phyloP scores from a whole-genome alignment of 352 stramenopile species.

The Aphanomyces invadans region DNA sequence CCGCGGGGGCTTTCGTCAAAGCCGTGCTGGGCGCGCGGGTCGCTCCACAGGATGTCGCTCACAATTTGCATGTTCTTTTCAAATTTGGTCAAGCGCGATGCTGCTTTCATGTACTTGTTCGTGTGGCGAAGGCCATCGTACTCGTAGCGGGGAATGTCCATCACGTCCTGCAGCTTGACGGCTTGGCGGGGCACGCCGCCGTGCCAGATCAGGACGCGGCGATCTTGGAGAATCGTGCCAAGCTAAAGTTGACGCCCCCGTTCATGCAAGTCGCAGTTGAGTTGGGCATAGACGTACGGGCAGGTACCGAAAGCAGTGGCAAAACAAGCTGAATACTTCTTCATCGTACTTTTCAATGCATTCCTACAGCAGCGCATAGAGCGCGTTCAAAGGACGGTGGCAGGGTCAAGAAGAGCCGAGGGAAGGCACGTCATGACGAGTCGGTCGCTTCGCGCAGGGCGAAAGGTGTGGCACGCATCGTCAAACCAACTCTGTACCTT shows the following conservation, averaged over 20 bases:
- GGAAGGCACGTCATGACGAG: no score
- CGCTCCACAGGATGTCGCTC: slow-evolving; percentile 75
- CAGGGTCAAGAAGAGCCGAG: no score
- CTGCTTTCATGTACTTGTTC: slow-evolving; percentile 31
- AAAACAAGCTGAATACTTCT: slow-evolving; percentile 72
- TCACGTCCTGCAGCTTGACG: slow-evolving; percentile 50
- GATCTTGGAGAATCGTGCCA: slow-evolving; percentile 61
- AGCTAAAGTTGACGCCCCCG: slow-evolving; percentile 26
- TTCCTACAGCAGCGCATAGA: slow-evolving; percentile 28
- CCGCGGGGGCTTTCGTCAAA: slow-evolving; percentile 77
- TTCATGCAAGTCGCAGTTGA: no score
- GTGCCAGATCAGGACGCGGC: slow-evolving; percentile 61
- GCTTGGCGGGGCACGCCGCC: slow-evolving; percentile 59
- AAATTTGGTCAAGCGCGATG: slow-evolving; percentile 34
- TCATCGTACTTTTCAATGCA: slow-evolving; percentile 77
- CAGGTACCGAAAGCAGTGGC: slow-evolving; percentile 68
- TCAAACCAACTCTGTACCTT: no score
- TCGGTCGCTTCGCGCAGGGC: no score
- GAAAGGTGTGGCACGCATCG: no score
- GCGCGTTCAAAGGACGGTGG: no score
- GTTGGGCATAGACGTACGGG: slow-evolving; percentile 31
- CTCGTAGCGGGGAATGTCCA: slow-evolving; percentile 49
- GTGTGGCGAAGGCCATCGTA: slow-evolving; percentile 65
- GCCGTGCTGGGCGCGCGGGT: slow-evolving; percentile 52
- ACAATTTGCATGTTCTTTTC: slow-evolving; percentile 86